Evolutionary conservation across 78 protist species (phyloP).

Genomic region (Dictyostelium intermedium): DNA sequence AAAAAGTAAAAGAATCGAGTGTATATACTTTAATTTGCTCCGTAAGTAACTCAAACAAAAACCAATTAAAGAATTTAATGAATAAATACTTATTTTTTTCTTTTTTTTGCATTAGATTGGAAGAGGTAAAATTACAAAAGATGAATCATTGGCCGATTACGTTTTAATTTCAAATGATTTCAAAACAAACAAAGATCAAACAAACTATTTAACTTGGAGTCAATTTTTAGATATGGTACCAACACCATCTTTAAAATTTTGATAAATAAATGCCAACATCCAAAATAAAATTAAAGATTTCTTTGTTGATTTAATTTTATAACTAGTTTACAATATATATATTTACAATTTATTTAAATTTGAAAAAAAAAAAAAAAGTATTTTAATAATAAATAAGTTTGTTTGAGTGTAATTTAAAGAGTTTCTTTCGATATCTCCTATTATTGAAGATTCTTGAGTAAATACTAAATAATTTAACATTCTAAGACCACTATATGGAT

Average conservation of each 20-base stretch:
- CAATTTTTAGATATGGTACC: neutral
- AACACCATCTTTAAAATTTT: slow-evolving; percentile 1
- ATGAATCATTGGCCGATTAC: slow-evolving; percentile 17
- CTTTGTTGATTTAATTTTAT: too few relatives aligned
- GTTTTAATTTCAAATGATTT: slow-evolving; percentile 29
- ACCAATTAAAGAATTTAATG: neutral
- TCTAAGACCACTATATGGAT: too few relatives aligned
- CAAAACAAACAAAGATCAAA: neutral
- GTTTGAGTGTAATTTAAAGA: too few relatives aligned
- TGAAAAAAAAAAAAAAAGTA: too few relatives aligned
- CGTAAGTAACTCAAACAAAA: neutral
- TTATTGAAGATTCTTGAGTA: too few relatives aligned
- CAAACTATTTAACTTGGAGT: slow-evolving; percentile 6
- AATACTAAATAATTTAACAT: too few relatives aligned
- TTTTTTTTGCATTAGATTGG: neutral
- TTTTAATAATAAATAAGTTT: too few relatives aligned
- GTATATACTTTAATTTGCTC: neutral
- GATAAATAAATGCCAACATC: neutral
- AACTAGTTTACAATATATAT: too few relatives aligned
- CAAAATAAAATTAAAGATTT: too few relatives aligned
- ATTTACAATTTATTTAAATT: too few relatives aligned
- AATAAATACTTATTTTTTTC: neutral
- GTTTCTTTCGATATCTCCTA: too few relatives aligned
- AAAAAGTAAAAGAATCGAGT: neutral
- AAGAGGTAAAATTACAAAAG: slow-evolving; percentile 8